phyloP scores from a whole-genome alignment of 2,329 filamentous ascomycete genomes.

The Pseudogymnoascus sp. region DNA sequence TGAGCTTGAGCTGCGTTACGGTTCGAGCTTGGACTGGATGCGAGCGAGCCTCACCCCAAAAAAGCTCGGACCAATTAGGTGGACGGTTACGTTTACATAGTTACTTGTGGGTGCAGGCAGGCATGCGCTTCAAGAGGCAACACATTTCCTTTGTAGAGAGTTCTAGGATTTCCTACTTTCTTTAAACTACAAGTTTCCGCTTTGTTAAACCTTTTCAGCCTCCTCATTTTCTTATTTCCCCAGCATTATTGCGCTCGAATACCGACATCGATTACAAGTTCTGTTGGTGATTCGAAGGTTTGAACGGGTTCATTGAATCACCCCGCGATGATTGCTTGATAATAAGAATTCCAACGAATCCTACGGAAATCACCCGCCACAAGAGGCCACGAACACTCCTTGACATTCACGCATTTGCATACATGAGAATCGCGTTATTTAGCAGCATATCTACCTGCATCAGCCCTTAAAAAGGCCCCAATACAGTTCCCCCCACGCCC shows the following conservation, averaged over 20 bases:
- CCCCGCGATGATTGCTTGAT: conserved; percentile 23
- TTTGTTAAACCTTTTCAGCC: not conserved
- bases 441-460: not conserved
- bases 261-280: not conserved
- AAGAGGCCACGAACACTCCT: not conserved
- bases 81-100: not conserved
- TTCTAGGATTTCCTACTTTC: not conserved
- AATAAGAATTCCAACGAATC: conserved; percentile 24
- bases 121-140: not conserved
- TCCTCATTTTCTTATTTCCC: not conserved
- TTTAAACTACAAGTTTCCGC: not conserved
- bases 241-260: not conserved
- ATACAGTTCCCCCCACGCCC: not conserved
- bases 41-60: conserved; percentile 5
- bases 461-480: not conserved
- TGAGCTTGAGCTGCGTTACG: conserved; percentile 9
- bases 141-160: not conserved
- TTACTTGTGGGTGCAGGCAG: not conserved
- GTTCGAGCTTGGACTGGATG: not conserved
- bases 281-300: not conserved
- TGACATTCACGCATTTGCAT: not conserved
- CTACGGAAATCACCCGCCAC: conserved; percentile 17
- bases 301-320: conserved; percentile 12
- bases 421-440: not conserved
- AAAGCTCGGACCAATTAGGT: conserved; percentile 9